Percentiles rank a stretch among this genome's conserved stretches.
These are phyloP conservation scores for Podosphaera fusca DNA, from an alignment of 2,329 filamentous ascomycete species.

Conservation along the genomic window DNA sequence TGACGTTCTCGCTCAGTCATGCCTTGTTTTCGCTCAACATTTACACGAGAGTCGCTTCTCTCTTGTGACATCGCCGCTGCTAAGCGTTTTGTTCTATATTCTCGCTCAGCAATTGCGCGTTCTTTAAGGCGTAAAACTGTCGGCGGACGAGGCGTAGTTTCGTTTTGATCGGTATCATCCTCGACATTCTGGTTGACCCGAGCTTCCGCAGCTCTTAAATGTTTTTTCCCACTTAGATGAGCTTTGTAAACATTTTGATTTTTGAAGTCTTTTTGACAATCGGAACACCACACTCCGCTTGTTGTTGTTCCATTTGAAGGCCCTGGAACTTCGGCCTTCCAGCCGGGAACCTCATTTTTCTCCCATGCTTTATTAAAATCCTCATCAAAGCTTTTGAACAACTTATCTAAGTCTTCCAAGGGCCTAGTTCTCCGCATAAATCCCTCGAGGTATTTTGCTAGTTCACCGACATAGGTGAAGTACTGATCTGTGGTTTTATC, in stretches of 20 bases:
- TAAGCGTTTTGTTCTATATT: slow-evolving; percentile 61
- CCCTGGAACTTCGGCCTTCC: slow-evolving; percentile 32
- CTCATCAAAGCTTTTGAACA: slow-evolving; percentile 52
- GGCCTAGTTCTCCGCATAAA: slow-evolving; percentile 73
- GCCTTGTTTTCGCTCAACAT: slow-evolving; percentile 86
- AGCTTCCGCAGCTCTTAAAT: slow-evolving; percentile 59
- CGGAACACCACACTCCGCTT: slow-evolving; percentile 67
- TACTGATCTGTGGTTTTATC: slow-evolving; percentile 88
- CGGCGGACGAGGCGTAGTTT: slow-evolving; percentile 12
- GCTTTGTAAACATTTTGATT: slow-evolving; percentile 87
- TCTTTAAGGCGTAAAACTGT: slow-evolving; percentile 46
- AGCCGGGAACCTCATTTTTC: slow-evolving; percentile 55
- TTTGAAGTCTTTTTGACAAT: slow-evolving; percentile 86
- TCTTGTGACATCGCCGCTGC: slow-evolving; percentile 67
- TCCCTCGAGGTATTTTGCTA: slow-evolving; percentile 64
- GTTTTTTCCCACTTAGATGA: slow-evolving; percentile 78
- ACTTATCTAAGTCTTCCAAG: slow-evolving; percentile 61
- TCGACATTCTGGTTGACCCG: slow-evolving; percentile 27
- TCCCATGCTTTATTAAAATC: slow-evolving; percentile 75
- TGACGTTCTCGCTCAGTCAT: slow-evolving; percentile 94
- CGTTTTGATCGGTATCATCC: slow-evolving; percentile 7
- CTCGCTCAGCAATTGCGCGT: slow-evolving; percentile 69
- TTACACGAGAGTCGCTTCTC: slow-evolving; percentile 70
- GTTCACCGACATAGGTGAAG: slow-evolving; percentile 63
- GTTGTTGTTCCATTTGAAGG: slow-evolving; percentile 14